Evolutionary conservation across 2,329 filamentous ascomycete species (phyloP).

Genomic region (Penicillium sp.): DNA sequence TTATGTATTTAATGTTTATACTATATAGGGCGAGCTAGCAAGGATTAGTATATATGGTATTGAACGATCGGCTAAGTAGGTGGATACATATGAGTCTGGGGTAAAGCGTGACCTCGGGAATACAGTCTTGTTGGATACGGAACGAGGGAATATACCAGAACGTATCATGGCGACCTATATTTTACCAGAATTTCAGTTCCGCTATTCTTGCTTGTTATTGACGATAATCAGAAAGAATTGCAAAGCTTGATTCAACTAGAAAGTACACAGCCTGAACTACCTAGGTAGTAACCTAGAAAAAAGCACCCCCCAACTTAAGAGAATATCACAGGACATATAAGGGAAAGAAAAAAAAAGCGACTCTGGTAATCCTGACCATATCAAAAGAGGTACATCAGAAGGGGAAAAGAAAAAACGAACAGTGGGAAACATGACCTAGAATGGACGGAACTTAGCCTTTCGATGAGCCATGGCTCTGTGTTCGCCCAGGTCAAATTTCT

Average conservation of each 20-base stretch:
- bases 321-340: neutral
- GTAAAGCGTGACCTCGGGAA: neutral
- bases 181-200: neutral
- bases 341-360: neutral
- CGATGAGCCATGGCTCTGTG: neutral
- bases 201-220: neutral
- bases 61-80: neutral
- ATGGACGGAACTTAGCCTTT: neutral
- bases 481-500: constrained; percentile 4
- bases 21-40: neutral
- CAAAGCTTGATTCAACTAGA: neutral
- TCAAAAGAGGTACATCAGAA: constrained; percentile 17
- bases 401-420: neutral
- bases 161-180: neutral
- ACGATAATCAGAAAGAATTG: neutral
- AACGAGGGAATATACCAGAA: neutral
- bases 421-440: neutral
- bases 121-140: neutral
- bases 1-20: neutral
- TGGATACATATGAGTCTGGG: constrained; percentile 1
- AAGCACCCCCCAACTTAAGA: neutral
- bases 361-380: neutral
- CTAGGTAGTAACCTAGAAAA: neutral
- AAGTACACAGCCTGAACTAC: neutral
- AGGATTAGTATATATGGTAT: neutral